Percentiles rank a stretch among this genome's conserved stretches.
Evolutionary conservation across 495 filamentous ascomycete species (phyloP).

Genomic region (Podospora didyma): DNA sequence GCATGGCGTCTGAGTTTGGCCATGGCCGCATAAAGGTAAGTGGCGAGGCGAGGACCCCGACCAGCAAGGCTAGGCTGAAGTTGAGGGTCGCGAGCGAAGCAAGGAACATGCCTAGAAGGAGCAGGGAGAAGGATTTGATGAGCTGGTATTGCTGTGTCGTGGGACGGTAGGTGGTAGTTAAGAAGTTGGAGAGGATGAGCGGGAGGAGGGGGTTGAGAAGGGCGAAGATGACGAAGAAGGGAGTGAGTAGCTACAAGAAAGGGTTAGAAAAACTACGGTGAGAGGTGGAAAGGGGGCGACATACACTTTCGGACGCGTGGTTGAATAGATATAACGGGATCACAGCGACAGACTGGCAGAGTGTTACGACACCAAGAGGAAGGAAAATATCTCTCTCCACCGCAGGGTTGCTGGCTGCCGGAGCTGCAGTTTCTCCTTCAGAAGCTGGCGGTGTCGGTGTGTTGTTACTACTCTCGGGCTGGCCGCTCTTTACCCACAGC

Average conservation of each 20-base stretch:
- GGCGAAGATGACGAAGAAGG: slow-evolving; percentile 55
- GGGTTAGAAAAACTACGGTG: neutral
- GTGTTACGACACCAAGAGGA: slow-evolving; percentile 67
- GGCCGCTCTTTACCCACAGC: slow-evolving; percentile 83
- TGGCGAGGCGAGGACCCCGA: slow-evolving; percentile 74
- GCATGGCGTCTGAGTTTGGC: slow-evolving; percentile 24
- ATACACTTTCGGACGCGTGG: slow-evolving; percentile 61
- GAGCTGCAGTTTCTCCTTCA: neutral
- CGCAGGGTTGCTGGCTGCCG: slow-evolving; percentile 16
- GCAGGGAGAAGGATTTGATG: slow-evolving; percentile 85
- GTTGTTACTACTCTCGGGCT: slow-evolving; percentile 18
- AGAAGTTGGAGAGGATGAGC: slow-evolving; percentile 47
- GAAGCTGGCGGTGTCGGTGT: neutral
- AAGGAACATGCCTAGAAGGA: slow-evolving; percentile 86
- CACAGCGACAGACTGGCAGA: slow-evolving; percentile 71
- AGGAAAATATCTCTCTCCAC: slow-evolving; percentile 73
- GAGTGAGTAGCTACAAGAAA: slow-evolving; percentile 50
- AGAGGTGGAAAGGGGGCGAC: slow-evolving; percentile 20
- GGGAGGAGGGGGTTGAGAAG: slow-evolving; percentile 58
- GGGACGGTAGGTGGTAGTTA: slow-evolving; percentile 47
- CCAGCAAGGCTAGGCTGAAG: slow-evolving; percentile 83
- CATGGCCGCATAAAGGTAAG: slow-evolving; percentile 65
- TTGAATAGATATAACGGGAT: slow-evolving; percentile 87
- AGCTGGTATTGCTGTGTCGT: slow-evolving; percentile 68
- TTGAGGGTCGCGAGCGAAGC: slow-evolving; percentile 93